Conservation (phyloP, 2,329 filamentous ascomycete species). For the Rhynchosporium agropyri region DNA sequence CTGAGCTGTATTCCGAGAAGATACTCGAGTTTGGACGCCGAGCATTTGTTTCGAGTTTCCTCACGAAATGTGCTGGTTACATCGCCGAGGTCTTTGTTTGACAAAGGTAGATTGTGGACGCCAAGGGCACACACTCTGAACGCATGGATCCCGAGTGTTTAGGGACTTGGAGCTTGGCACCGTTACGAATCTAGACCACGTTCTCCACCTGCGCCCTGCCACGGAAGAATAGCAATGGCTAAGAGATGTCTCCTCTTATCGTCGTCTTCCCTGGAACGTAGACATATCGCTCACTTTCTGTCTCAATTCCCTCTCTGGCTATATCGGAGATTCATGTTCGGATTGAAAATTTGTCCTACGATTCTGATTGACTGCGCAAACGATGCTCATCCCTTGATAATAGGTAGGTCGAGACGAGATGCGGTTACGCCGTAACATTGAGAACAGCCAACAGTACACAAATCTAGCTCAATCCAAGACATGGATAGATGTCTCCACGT, state of each 20-base stretch:
- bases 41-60: background rate
- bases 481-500: background rate
- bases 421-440: background rate
- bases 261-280: too few relatives aligned
- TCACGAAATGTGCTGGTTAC: background rate
- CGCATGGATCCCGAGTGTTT: too few relatives aligned
- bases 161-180: too few relatives aligned
- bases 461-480: background rate
- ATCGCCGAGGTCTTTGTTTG: background rate
- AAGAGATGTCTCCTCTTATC: too few relatives aligned
- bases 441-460: background rate
- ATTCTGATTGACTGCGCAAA: background rate
- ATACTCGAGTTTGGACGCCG: too few relatives aligned
- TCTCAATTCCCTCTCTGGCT: too few relatives aligned
- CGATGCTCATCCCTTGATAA: background rate
- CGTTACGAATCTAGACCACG: too few relatives aligned
- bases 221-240: too few relatives aligned
- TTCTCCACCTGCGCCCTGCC: too few relatives aligned
- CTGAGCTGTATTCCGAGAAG: too few relatives aligned
- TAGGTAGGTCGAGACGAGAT: constrained; percentile 3
- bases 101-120: too few relatives aligned
- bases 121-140: background rate
- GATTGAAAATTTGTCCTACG: background rate
- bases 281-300: too few relatives aligned
- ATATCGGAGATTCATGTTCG: background rate